Base-by-base conservation (phyloP, 306 rosid genomes). In the Dalbergia cochinchinensis region DNA sequence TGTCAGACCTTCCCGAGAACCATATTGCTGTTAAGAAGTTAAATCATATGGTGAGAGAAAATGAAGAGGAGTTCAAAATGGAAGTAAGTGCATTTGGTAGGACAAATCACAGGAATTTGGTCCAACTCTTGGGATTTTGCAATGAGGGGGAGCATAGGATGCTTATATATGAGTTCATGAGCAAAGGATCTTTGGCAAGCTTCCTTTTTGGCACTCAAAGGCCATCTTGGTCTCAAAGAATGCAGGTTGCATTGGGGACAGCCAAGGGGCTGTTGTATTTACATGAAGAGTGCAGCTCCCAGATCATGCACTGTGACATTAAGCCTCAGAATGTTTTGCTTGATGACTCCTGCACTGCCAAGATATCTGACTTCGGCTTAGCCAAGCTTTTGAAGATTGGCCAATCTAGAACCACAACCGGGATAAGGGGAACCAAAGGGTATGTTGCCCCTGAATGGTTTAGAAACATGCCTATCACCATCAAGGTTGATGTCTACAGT, bases 391-490 rank as follows among this genome's bases (percentile, higher is more conserved):
- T 75, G 60, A 75, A 63, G 61, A 26, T 19, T 8, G 79, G 31
- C 47, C 79, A 75, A 67, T 33, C 12, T 31, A 6, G 61, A 45
- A 62, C 71, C 51, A n/a, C 0, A 8, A 75, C 70, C 0, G 13
- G 33, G 13, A 74, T 74, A 8, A 74, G 79, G 53, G 79, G 79
- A 45, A 74, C 79, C 1, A 74, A 44, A 62, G 79, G 79, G 11
- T 74, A 74, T 74, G 79, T 74, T 60, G 70, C 79, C 7, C 70
- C 79, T 8, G 79, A 74, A 15, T 74, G 60, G 79, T 61, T 61
- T 26, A 61, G 60, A 42, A 74, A 26, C 45, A 74, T 45, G 60
- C 60, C 79, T 0, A 55, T 74, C 14, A 61, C 79, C 11, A 35
- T 62, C 12, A 75, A 75, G 70, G 71, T 75, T n/a, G 79, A 75